phyloP scores from a whole-genome alignment of 768 basidiomycete species.

The Suillus alpinus region DNA sequence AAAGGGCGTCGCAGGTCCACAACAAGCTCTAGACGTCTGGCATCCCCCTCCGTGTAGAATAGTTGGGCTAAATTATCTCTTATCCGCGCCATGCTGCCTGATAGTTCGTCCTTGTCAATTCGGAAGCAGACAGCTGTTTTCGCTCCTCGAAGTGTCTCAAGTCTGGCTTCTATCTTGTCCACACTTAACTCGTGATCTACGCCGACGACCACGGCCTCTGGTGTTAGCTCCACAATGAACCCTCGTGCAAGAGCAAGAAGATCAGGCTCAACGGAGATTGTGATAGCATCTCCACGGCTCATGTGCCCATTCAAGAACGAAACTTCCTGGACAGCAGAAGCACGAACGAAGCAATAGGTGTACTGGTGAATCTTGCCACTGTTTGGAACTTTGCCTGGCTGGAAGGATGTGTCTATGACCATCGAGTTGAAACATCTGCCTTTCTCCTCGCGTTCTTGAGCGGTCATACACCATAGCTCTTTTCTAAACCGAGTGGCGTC shows the following conservation, averaged over 20 bases:
- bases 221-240: constrained; percentile 71
- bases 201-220: constrained; percentile 66
- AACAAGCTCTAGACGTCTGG: constrained; percentile 63
- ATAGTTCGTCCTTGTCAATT: constrained; percentile 92
- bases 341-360: constrained; percentile 69
- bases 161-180: constrained; percentile 42
- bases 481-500: constrained; percentile 82
- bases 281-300: constrained; percentile 76
- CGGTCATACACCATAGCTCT: constrained; percentile 92
- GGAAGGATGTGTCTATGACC: constrained; percentile 54
- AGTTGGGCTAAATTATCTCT: constrained; percentile 87
- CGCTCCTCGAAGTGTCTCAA: constrained; percentile 23
- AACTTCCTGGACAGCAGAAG: constrained; percentile 16
- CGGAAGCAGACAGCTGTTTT: constrained; percentile 52
- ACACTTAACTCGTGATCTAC: constrained; percentile 76
- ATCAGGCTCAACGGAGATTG: constrained; percentile 82
- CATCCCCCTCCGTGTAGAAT: constrained; percentile 79
- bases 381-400: constrained; percentile 15
- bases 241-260: constrained; percentile 84
- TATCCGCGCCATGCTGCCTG: constrained; percentile 82
- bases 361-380: constrained; percentile 70
- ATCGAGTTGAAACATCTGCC: constrained; percentile 87
- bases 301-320: constrained; percentile 78
- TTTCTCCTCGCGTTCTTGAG: constrained; percentile 69
- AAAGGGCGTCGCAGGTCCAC: constrained; percentile 75